Percentiles rank a stretch among this genome's conserved stretches.
These are phyloP conservation scores for Jimgerdemannia flammicorona DNA, from an alignment of 192 early-diverging fungal species.

Conservation along the genomic window DNA sequence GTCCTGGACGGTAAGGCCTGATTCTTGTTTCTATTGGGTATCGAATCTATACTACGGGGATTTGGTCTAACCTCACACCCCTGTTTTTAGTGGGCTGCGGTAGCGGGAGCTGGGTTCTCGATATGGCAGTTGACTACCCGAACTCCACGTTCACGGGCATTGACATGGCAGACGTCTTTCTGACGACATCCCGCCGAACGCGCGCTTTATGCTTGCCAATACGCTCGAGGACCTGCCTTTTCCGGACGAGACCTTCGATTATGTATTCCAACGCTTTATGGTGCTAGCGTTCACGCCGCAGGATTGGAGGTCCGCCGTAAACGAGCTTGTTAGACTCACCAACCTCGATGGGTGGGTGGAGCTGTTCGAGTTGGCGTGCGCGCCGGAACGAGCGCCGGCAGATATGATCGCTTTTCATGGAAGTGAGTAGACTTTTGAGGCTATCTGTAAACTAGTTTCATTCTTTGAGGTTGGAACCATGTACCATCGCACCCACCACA, in stretches of 20 bases:
- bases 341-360: background rate
- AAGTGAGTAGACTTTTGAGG: background rate
- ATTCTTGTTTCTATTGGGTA: too few species aligned
- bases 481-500: background rate
- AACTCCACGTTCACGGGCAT: slow-evolving; percentile 8
- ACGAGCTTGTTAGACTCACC: slow-evolving; percentile 4
- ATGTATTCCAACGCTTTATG: slow-evolving; percentile 34
- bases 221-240: slow-evolving; percentile 33
- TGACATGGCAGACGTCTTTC: slow-evolving; percentile 10
- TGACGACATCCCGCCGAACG: slow-evolving; percentile 3
- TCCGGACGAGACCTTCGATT: slow-evolving; percentile 37
- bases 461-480: background rate
- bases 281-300: slow-evolving; percentile 29
- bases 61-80: too few species aligned
- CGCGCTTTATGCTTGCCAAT: slow-evolving; percentile 19
- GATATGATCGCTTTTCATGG: background rate
- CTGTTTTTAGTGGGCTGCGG: slow-evolving; percentile 2
- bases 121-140: slow-evolving; percentile 14
- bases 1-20: slow-evolving; percentile 11
- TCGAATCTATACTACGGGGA: too few species aligned
- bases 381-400: background rate
- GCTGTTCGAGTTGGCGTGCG: background rate
- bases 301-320: slow-evolving; percentile 15
- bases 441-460: too few species aligned
- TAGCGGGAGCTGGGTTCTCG: slow-evolving; percentile 8